A percentile compares a stretch with the other conserved stretches of the same genome.
These are phyloP conservation scores for Lonicera japonica DNA, from an alignment of 129 eudicot genomes.

Conservation along the genomic window DNA sequence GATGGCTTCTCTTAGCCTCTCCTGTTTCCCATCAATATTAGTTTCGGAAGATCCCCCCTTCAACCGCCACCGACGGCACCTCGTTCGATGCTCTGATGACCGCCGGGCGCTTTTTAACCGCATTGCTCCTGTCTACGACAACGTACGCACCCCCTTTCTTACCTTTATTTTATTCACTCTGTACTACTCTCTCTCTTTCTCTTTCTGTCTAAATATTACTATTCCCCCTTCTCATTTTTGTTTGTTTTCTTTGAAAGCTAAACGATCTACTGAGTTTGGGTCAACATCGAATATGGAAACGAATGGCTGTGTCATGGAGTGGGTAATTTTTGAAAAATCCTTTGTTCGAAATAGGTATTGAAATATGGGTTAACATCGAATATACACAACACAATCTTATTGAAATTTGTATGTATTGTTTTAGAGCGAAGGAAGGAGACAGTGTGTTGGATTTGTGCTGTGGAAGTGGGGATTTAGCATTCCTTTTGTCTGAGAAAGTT, in stretches of 20 bases:
- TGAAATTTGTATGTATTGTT: slow-evolving; percentile 1
- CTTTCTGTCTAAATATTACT: too few species aligned
- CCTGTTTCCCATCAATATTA: background rate
- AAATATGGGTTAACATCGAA: too few species aligned
- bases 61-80: slow-evolving; percentile 19
- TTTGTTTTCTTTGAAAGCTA: slow-evolving; percentile 30
- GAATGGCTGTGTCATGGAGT: slow-evolving; percentile 92
- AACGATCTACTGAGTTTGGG: slow-evolving; percentile 84
- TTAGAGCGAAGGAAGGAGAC: slow-evolving; percentile 73
- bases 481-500: slow-evolving; percentile 82
- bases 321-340: slow-evolving; percentile 36
- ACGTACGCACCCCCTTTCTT: slow-evolving; percentile 34
- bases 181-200: too few species aligned
- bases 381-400: background rate
- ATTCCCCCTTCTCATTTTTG: background rate
- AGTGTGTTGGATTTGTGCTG: slow-evolving; percentile 88
- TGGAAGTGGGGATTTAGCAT: slow-evolving; percentile 98
- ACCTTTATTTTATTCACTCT: background rate
- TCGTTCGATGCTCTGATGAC: slow-evolving; percentile 48
- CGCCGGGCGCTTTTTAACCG: slow-evolving; percentile 87
- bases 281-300: slow-evolving; percentile 86
- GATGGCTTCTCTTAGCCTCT: slow-evolving; percentile 20
- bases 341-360: background rate
- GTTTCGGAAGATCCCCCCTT: slow-evolving; percentile 3
- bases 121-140: slow-evolving; percentile 94